Evolutionary conservation across 2,329 filamentous ascomycete genomes (phyloP).

Genomic region (Pestalotiopsis sp.): DNA sequence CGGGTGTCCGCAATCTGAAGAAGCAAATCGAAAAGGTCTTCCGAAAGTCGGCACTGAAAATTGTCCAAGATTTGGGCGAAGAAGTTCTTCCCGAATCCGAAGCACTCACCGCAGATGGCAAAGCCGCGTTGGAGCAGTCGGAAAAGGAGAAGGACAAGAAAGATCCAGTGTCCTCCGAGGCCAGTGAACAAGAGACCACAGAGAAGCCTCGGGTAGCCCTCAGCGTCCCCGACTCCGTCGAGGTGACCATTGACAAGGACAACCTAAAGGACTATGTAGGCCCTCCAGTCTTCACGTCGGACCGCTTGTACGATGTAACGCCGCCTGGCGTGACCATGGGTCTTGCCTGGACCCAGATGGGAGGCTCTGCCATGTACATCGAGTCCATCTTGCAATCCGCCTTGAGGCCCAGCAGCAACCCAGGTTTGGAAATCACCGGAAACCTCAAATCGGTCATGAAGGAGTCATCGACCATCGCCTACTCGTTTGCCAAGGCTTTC

Average conservation of each 20-base stretch:
- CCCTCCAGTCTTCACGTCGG: constrained; percentile 91
- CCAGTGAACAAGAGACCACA: constrained; percentile 64
- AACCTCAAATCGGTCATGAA: constrained; percentile 98
- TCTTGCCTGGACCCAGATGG: constrained; percentile 96
- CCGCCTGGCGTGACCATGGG: constrained; percentile 97
- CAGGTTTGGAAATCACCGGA: constrained; percentile 86
- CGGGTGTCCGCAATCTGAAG: constrained; percentile 95
- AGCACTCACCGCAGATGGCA: constrained; percentile 83
- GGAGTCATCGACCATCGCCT: constrained; percentile 92
- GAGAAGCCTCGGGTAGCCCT: constrained; percentile 75
- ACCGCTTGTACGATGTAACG: constrained; percentile 90
- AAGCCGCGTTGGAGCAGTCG: constrained; percentile 71
- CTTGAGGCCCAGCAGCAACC: constrained; percentile 71
- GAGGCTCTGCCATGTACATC: constrained; percentile 93
- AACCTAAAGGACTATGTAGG: constrained; percentile 97
- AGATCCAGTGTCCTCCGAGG: constrained; percentile 30
- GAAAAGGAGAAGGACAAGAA: constrained; percentile 68
- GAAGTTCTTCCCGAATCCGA: constrained; percentile 78
- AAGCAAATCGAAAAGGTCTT: constrained; percentile 99
- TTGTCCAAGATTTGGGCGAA: constrained; percentile 91
- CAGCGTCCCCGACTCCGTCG: constrained; percentile 82
- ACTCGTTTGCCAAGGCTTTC: constrained; percentile 90
- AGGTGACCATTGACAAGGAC: constrained; percentile 83
- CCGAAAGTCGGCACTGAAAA: constrained; percentile 94
- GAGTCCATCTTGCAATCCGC: constrained; percentile 92